phyloP scores from a whole-genome alignment of 2,329 filamentous ascomycete genomes.

The Diaporthe citriasiana region DNA sequence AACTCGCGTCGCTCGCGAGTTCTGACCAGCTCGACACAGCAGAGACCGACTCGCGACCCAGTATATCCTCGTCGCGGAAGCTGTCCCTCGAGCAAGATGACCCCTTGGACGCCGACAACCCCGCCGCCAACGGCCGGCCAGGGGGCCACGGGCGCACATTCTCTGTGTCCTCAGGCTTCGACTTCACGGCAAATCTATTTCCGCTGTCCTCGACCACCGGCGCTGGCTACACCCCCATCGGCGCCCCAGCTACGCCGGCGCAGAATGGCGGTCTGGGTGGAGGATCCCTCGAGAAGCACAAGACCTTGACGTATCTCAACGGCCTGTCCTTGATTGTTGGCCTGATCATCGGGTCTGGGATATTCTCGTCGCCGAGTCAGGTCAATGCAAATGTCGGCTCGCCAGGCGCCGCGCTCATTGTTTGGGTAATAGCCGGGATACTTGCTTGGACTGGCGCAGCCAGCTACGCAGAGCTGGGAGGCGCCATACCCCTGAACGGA shows the following conservation, averaged over 20 bases:
- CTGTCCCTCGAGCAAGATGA: conserved; percentile 91
- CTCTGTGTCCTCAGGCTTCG: conserved; percentile 93
- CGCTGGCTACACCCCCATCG: conserved; percentile 85
- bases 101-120: conserved; percentile 76
- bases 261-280: conserved; percentile 73
- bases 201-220: conserved; percentile 87
- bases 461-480: conserved; percentile 95
- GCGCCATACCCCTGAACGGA: conserved; percentile 95
- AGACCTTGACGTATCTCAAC: conserved; percentile 95
- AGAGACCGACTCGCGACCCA: conserved; percentile 83
- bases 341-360: conserved; percentile 94
- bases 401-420: conserved; percentile 88
- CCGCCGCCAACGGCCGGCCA: conserved; percentile 60
- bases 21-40: conserved; percentile 76
- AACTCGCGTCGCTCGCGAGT: conserved; percentile 94
- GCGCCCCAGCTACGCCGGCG: conserved; percentile 74
- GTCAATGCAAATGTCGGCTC: conserved; percentile 94
- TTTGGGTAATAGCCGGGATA: conserved; percentile 92
- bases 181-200: conserved; percentile 94
- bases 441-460: conserved; percentile 96
- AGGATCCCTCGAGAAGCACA: conserved; percentile 92
- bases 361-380: conserved; percentile 94
- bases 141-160: conserved; percentile 75
- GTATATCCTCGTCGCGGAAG: conserved; percentile 90
- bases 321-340: conserved; percentile 92